Evolutionary conservation across 352 stramenopile species (phyloP), one percentile per base, ranked within the genome.

Genomic region (Blastocystis sp.): DNA sequence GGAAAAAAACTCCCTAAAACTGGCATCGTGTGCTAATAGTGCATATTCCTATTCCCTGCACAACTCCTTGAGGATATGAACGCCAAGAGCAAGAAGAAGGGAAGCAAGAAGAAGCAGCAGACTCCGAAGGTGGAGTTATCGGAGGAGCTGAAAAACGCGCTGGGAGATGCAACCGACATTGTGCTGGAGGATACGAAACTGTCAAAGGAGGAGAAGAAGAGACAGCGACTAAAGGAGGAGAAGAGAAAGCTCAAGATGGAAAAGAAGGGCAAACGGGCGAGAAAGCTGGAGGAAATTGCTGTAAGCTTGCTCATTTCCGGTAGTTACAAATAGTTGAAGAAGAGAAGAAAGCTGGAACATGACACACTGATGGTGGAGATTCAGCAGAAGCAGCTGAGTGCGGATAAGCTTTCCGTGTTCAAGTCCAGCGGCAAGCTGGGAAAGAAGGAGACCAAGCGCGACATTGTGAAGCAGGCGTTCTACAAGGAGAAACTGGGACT

Each of bases 401-500:
- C 52, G n/a, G 78, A 65, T 56, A 61, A 79, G 23, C 53, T 76
- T 3, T 48, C 43, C 21, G 64, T 88, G n/a, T 79, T 88, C n/a
- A 88, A 78, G 52, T 66, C 64, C 17, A 88, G 60, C 5, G 62
- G 78, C 11, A 66, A 60, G 45, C 53, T 88, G 17, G 78, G 78
- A 88, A 76, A 88, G 78, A 88, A 88, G 52, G n/a, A 69, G 45
- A 88, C 78, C 14, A 76, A 88, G 34, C 77, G 38, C 0, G 62
- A 89, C 17, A 41, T 38, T 2, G 70, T 89, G 43, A 89, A 89
- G 56, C 62, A 78, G 41, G 81, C 81, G 38, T 89, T 89, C 41
- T 82, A 89, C 34, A 86, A 78, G 56, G 81, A 89, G 59, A 89
- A 86, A 38, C 62, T 78, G 34, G 81, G 81, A 40, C 38, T 89